phyloP scores from a whole-genome alignment of 345 rosid genomes.

The Trapa incisa region DNA sequence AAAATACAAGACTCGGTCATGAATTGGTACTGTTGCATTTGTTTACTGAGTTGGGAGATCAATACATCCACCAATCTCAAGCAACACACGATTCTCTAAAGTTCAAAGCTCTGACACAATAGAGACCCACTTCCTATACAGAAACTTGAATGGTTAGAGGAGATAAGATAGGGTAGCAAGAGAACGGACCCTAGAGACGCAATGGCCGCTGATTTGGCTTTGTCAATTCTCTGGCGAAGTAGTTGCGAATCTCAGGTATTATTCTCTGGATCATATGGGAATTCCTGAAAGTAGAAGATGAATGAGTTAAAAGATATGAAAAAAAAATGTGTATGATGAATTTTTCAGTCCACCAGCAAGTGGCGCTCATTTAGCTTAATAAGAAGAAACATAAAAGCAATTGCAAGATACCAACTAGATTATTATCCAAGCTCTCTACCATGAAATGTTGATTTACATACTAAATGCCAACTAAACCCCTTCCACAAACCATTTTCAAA shows the following conservation, averaged over 20 bases:
- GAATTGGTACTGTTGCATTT: too few species aligned
- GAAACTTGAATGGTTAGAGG: conserved; percentile 7
- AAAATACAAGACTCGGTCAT: too few species aligned
- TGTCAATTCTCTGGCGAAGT: conserved; percentile 10
- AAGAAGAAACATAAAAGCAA: background rate
- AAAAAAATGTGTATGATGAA: too few species aligned
- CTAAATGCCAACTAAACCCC: too few species aligned
- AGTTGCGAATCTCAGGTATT: conserved; percentile 10
- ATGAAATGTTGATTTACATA: too few species aligned
- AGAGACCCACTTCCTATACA: conserved; percentile 1
- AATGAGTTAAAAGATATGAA: background rate
- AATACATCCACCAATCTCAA: background rate
- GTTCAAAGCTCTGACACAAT: background rate
- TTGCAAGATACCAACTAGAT: background rate
- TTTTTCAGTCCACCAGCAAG: too few species aligned
- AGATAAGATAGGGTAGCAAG: background rate
- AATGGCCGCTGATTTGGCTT: conserved; percentile 4
- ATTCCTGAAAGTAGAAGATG: background rate
- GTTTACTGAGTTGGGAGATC: background rate
- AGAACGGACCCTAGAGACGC: background rate
- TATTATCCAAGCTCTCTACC: too few species aligned
- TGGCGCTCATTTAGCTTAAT: too few species aligned
- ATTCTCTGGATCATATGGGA: conserved; percentile 12
- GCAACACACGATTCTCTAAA: background rate
- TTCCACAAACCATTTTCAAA: background rate